These are phyloP conservation scores for Fusarium foetens DNA, from an alignment of 2,329 filamentous ascomycete genomes.

Conservation along the genomic window DNA sequence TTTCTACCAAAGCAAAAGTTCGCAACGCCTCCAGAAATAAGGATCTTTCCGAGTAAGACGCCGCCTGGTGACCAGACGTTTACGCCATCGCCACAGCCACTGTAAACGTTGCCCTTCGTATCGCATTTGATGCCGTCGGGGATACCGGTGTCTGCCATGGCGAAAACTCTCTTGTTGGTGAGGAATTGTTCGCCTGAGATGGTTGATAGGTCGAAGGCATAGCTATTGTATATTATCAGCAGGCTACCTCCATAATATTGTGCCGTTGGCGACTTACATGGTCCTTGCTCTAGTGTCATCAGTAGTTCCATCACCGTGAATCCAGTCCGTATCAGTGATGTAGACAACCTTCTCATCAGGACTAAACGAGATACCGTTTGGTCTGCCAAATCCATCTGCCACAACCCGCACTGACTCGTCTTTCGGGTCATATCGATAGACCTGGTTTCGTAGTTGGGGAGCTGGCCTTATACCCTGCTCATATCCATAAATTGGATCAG, in stretches of 20 bases:
- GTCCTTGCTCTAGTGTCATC: constrained; percentile 38
- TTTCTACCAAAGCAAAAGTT: constrained; percentile 60
- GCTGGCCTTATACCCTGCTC: constrained; percentile 58
- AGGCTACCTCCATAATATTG: fast-evolving
- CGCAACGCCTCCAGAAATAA: constrained; percentile 54
- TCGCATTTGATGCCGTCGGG: constrained; percentile 62
- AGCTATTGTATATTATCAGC: constrained; percentile 32
- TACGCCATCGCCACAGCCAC: constrained; percentile 60
- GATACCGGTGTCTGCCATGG: constrained; percentile 58
- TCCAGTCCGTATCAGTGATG: constrained; percentile 55
- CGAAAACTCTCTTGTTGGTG: constrained; percentile 61
- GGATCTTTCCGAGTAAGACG: constrained; percentile 57
- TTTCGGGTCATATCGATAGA: constrained; percentile 58
- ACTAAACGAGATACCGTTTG: constrained; percentile 59
- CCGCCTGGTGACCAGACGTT: constrained; percentile 60
- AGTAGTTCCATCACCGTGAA: constrained; percentile 49
- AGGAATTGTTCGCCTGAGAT: constrained; percentile 52
- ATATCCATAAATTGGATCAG: constrained; percentile 60
- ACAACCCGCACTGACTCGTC: constrained; percentile 55
- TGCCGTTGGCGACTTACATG: constrained; percentile 38
- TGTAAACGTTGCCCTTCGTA: constrained; percentile 59
- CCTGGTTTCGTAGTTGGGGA: constrained; percentile 57
- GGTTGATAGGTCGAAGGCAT: constrained; percentile 50
- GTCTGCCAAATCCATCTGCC: constrained; percentile 59
- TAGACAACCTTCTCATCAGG: constrained; percentile 58